Base-by-base conservation (phyloP, 768 basidiomycete species). In the Asterophora lycoperdoides region DNA sequence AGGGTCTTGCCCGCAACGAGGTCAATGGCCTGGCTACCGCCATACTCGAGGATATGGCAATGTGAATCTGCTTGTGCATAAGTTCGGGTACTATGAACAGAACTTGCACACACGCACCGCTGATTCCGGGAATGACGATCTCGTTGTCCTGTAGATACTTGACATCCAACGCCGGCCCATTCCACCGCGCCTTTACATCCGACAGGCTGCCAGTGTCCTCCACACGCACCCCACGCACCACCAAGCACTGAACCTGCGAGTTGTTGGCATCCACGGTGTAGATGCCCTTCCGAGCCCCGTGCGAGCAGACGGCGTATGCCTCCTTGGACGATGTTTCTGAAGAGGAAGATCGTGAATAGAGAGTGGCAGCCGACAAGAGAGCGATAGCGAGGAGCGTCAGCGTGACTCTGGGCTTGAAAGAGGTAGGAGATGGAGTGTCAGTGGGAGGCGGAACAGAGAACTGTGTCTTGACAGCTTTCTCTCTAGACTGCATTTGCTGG, bases 11-110 rank as follows among this genome's bases (percentile, higher is more conserved):
- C 71, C 37, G 74, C 73, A 48, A 74, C 76, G 4, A 86, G 68
- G 23, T 76, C 70, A 34, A 83, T 73, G 33, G 75, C 65, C 26
- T 68, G 66, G 39, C 70, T 77, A 18, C 78, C 76, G 8, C 84
- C 84, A 54, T 84, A 82, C 57, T 81, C 80, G 1, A 86, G 68
- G 15, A 80, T 71, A 53, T 85, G 83, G 0, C 70, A 23, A 23
- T 23, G 23, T 23, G 23, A 23, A 23, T 23, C 23, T 23, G 23
- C 3, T 23, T 23, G 23, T 23, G 3, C 23, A 23, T 23, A 6
- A 6, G 23, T 3, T 23, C 3, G 23, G 6, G 3, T 23, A 23
- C 23, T 6, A 23, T 11, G 11, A 13, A 18, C 10, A 13, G n/a
- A 42, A 26, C 28, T 29, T 18, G 15, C 34, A 33, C 23, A 23